Conservation (phyloP, 139 green algal species). For the Mychonastes homosphaera region DNA sequence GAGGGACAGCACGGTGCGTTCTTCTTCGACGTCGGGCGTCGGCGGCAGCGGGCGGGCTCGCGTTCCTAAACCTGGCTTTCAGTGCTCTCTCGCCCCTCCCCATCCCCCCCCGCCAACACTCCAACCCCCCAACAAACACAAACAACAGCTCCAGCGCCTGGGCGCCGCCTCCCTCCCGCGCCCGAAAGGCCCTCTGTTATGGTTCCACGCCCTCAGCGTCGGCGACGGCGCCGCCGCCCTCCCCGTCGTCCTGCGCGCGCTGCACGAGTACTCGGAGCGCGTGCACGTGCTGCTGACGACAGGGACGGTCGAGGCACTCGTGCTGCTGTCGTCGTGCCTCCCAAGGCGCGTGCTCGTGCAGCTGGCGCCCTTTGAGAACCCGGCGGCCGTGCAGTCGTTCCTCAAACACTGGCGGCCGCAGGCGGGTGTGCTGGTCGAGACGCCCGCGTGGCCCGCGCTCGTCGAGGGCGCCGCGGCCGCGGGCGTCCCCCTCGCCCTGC, state of each 20-base stretch:
- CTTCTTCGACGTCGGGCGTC: slow-evolving; percentile 20
- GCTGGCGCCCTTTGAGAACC: slow-evolving; percentile 37
- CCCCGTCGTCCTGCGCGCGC: slow-evolving; percentile 28
- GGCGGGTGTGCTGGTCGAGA: slow-evolving; percentile 22
- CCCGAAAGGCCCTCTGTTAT: slow-evolving; percentile 22
- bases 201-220: slow-evolving; percentile 24
- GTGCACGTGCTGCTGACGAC: slow-evolving; percentile 37
- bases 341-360: slow-evolving; percentile 33
- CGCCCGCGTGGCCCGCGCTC: slow-evolving; percentile 34
- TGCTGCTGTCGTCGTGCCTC: slow-evolving; percentile 22
- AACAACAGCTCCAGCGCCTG: slow-evolving; percentile 43
- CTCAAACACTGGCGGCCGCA: slow-evolving; percentile 36
- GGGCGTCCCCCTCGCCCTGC: slow-evolving; percentile 33
- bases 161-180: slow-evolving; percentile 45
- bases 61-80: too few species aligned
- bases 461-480: slow-evolving; percentile 18
- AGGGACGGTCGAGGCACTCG: slow-evolving; percentile 7
- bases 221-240: slow-evolving; percentile 28
- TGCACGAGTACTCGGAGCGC: slow-evolving; percentile 43
- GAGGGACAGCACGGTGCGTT: slow-evolving; percentile 10
- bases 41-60: too few species aligned
- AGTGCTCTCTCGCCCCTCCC: too few species aligned
- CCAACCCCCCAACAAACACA: too few species aligned
- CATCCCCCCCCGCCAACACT: too few species aligned
- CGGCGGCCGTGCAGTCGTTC: slow-evolving; percentile 26